phyloP scores from a whole-genome alignment of 164 flowering plant species.

The Paratinospora sagittata region DNA sequence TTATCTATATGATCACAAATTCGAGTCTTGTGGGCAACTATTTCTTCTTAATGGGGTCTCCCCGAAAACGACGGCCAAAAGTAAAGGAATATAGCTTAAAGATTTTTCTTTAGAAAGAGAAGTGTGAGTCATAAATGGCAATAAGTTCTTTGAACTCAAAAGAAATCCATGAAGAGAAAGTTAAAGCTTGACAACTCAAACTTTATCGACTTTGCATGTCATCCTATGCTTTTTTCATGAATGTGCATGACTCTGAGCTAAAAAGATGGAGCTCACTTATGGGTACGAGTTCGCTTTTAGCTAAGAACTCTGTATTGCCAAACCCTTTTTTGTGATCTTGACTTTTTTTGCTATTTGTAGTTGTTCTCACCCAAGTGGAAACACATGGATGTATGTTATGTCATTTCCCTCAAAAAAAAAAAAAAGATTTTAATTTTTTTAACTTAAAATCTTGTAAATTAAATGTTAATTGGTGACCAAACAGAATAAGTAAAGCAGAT shows the following conservation, averaged over 20 bases:
- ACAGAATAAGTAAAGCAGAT: too few species aligned
- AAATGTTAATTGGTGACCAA: neutral
- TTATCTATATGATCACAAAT: neutral
- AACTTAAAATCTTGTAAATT: neutral
- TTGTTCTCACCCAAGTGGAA: neutral
- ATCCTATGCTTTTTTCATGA: slow-evolving; percentile 1
- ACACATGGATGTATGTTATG: neutral
- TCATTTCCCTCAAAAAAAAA: too few species aligned
- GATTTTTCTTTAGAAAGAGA: neutral
- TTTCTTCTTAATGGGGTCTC: neutral
- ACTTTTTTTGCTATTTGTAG: neutral
- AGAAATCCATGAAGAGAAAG: neutral
- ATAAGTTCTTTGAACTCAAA: neutral
- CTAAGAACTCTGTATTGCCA: neutral
- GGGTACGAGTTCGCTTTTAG: neutral
- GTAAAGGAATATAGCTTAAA: neutral
- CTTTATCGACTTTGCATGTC: neutral
- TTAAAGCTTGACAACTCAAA: neutral
- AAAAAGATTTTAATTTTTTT: too few species aligned
- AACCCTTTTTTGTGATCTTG: neutral
- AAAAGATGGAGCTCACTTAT: neutral
- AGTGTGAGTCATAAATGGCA: neutral
- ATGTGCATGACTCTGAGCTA: neutral
- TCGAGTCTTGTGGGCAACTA: neutral
- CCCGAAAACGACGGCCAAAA: neutral